Base-by-base conservation (phyloP, 768 basidiomycete genomes). In the Phaeolepiota aurea region DNA sequence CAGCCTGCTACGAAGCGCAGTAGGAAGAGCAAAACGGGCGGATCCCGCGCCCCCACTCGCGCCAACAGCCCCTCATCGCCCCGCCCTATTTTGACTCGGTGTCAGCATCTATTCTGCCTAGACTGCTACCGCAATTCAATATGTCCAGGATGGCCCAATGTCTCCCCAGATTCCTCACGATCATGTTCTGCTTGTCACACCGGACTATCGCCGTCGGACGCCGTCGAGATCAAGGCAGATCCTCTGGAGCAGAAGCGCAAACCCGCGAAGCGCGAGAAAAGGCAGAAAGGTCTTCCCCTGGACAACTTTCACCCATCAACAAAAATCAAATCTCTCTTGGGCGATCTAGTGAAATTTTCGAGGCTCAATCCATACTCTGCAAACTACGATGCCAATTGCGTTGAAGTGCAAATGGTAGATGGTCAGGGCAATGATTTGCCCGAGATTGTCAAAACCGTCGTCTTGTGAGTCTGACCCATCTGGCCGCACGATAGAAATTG, bases 101-200 rank as follows among this genome's bases (percentile, higher is more conserved):
- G 96, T 57, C 87, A 91, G 52, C 96, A 99, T 58, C 71, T 98
- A 20, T 97, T 87, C 60, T 99, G 96, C 62, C 51, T 82, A 7
- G 65, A 65, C 19, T 99, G 96, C 62, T 98, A 91, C 72, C 78
- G 82, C 30, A 64, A 70, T 46, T 76, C 74, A n/a, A 76, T 91
- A 31, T 87, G 73, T 47, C 74, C 88, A 16, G 78, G 76, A 18
- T 97, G 87, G 84, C 87, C 91, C 1, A 76, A 81, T 45, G 72
- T 82, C 31, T 48, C 71, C 14, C 58, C 73, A 15, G 78, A 80
- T 39, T 58, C 66, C n/a, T 63, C 59, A 37, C 72, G 77, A 13
- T 66, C 71, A 5, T 99, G 96, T 56, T 77, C 84, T 13, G 76
- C 79, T 7, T 99, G 96, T 59, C 79, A 85, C 47, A 66, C 70